Evolutionary conservation across 129 eudicot genomes (phyloP).

Genomic region (Sambucus nigra): DNA sequence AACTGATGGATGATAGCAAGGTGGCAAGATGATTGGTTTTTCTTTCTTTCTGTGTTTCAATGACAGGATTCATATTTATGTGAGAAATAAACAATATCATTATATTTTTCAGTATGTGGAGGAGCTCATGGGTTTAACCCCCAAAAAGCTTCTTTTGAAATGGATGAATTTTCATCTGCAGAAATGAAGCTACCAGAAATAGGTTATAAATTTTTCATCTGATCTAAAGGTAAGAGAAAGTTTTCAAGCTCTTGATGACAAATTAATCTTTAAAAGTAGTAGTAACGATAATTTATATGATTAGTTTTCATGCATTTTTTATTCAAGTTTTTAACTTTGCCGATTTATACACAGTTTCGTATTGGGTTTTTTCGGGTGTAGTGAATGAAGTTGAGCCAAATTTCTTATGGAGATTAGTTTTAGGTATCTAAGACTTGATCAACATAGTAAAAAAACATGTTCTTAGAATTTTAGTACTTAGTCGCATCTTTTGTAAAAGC

Average conservation of each 20-base stretch:
- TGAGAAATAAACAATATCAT: neutral
- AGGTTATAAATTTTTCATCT: slow-evolving; percentile 81
- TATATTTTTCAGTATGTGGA: slow-evolving; percentile 32
- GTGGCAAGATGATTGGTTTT: slow-evolving; percentile 14
- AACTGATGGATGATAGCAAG: slow-evolving; percentile 49
- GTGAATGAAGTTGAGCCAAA: too few species aligned
- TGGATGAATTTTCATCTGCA: slow-evolving; percentile 96
- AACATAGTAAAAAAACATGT: too few species aligned
- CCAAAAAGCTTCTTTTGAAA: slow-evolving; percentile 67
- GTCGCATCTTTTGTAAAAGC: too few species aligned
- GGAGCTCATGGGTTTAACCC: slow-evolving; percentile 51
- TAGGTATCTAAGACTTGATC: too few species aligned
- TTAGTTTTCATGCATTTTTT: too few species aligned
- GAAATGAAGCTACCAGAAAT: slow-evolving; percentile 62
- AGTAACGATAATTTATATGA: too few species aligned
- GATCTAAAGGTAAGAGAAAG: slow-evolving; percentile 60
- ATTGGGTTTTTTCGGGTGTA: neutral
- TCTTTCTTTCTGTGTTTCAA: slow-evolving; percentile 5
- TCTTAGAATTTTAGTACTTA: too few species aligned
- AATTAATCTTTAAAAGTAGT: too few species aligned
- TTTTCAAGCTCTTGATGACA: too few species aligned
- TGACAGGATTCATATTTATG: too few species aligned
- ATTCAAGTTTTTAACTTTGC: neutral
- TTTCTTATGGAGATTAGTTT: too few species aligned
- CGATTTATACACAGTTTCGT: too few species aligned